A percentile compares a stretch with the other conserved stretches of the same genome.
Conservation (phyloP, 345 rosid species). For the Salix arbutifolia region DNA sequence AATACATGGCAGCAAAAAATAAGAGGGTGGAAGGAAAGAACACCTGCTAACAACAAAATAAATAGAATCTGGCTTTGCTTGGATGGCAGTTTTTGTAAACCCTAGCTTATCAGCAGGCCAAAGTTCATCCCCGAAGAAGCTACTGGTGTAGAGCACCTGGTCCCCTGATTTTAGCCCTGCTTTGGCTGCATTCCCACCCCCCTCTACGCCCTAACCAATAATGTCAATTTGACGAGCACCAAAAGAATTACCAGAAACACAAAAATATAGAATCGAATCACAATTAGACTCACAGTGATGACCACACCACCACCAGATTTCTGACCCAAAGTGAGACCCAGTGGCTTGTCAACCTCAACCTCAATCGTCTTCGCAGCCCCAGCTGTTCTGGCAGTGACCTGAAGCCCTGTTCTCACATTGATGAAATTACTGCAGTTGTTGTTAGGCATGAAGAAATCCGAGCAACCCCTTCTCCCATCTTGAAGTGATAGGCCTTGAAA, state of each 20-base stretch:
- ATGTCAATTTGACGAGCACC: neutral
- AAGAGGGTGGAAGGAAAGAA: neutral
- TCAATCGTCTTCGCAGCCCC: conserved; percentile 74
- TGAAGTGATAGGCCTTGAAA: conserved; percentile 65
- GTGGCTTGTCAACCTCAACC: conserved; percentile 94
- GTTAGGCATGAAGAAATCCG: conserved; percentile 36
- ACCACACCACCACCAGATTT: conserved; percentile 87
- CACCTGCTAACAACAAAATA: conserved; percentile 96
- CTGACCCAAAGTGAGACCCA: conserved; percentile 88
- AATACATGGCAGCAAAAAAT: neutral
- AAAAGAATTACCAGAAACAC: neutral
- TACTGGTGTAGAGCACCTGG: conserved; percentile 92
- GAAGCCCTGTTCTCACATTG: conserved; percentile 33
- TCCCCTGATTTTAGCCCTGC: conserved; percentile 90
- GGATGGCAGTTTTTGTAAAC: conserved; percentile 94
- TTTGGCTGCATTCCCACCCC: conserved; percentile 92
- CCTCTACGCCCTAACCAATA: conserved; percentile 66
- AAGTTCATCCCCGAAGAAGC: conserved; percentile 98
- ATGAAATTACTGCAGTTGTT: conserved; percentile 13
- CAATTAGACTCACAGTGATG: conserved; percentile 57
- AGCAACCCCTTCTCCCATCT: conserved; percentile 51
- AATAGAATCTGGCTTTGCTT: conserved; percentile 93
- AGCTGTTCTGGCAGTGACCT: conserved; percentile 62
- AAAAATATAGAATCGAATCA: neutral
- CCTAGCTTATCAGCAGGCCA: conserved; percentile 99